Conservation (phyloP, 2,329 filamentous ascomycete species). For the Fusarium longipes region DNA sequence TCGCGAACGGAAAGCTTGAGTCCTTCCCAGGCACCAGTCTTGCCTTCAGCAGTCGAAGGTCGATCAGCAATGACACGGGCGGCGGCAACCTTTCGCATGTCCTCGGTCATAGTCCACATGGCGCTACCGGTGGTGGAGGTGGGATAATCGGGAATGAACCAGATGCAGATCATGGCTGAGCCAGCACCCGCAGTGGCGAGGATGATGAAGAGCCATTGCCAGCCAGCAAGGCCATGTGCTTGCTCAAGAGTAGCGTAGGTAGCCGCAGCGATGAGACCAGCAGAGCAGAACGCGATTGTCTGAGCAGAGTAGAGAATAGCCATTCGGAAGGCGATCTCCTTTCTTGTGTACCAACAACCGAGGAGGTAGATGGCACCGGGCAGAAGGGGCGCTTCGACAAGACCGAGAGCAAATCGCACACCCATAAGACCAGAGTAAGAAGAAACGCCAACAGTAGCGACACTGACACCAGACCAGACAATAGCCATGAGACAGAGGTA, state of each 20-base stretch:
- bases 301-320: slow-evolving; percentile 13
- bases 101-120: slow-evolving; percentile 15
- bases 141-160: slow-evolving; percentile 21
- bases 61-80: slow-evolving; percentile 16
- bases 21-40: slow-evolving; percentile 20
- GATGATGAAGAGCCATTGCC: slow-evolving; percentile 22
- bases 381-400: slow-evolving; percentile 15
- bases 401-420: slow-evolving; percentile 15
- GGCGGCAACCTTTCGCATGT: slow-evolving; percentile 14
- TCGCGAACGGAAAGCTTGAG: slow-evolving; percentile 17
- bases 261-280: slow-evolving; percentile 1
- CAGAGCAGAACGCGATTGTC: slow-evolving; percentile 15
- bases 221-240: slow-evolving; percentile 6
- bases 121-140: slow-evolving; percentile 3
- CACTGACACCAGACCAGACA: slow-evolving; percentile 18
- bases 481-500: slow-evolving; percentile 21
- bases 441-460: slow-evolving; percentile 2
- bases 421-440: slow-evolving; percentile 22
- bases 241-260: slow-evolving; percentile 12
- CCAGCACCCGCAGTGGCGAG: slow-evolving; percentile 11
- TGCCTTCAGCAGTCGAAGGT: slow-evolving; percentile 1
- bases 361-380: slow-evolving; percentile 19
- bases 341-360: slow-evolving; percentile 14
- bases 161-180: slow-evolving; percentile 19
- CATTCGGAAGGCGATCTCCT: slow-evolving; percentile 16